These are phyloP conservation scores for Comarum palustre DNA, from an alignment of 306 rosid genomes.

Conservation along the genomic window DNA sequence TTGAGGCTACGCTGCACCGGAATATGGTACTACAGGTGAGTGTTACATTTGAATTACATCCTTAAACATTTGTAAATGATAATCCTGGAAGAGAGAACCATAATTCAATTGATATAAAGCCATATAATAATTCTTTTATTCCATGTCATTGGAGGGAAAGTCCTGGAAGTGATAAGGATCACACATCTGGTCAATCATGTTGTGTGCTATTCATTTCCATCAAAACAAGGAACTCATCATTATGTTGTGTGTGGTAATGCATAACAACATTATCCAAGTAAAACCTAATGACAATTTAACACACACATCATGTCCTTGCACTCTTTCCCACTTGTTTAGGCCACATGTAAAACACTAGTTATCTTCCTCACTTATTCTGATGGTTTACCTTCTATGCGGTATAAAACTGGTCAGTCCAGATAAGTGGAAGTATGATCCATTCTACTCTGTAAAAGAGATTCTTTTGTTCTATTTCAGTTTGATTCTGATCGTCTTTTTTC, in stretches of 20 bases:
- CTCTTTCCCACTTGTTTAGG: not conserved
- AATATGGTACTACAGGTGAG: slow-evolving; percentile 88
- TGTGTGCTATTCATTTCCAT: not conserved
- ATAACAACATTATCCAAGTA: not conserved
- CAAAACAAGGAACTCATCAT: not conserved
- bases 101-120: not conserved
- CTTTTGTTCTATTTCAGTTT: not conserved
- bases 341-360: not conserved
- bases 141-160: not conserved
- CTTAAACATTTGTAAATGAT: not conserved
- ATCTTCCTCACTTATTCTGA: not conserved
- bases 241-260: too few relatives aligned
- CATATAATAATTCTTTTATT: not conserved
- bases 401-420: not conserved
- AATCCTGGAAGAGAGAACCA: not conserved
- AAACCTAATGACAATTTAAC: not conserved
- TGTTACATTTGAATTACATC: slow-evolving; percentile 14
- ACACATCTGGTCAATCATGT: not conserved
- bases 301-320: not conserved
- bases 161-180: not conserved
- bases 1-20: slow-evolving; percentile 95
- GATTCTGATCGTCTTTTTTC: not conserved
- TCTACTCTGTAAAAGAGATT: not conserved
- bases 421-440: not conserved
- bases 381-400: not conserved